Evolutionary conservation across 2,329 filamentous ascomycete genomes (phyloP).

Genomic region (Didymellaceae sp.): DNA sequence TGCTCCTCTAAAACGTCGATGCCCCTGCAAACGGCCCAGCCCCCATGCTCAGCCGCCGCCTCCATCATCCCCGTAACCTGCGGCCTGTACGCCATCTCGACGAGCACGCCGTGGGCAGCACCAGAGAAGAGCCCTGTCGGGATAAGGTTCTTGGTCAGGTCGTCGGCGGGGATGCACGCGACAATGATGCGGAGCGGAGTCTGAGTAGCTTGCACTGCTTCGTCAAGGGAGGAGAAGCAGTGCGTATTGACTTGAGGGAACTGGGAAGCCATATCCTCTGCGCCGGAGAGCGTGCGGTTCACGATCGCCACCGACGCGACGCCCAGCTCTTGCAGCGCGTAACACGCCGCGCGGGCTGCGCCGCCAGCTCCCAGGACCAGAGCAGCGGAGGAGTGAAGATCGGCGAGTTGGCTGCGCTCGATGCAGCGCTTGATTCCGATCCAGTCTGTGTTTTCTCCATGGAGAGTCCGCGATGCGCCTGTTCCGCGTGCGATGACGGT

Average conservation of each 20-base stretch:
- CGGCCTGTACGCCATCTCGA: constrained; percentile 11
- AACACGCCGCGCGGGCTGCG: constrained; percentile 6
- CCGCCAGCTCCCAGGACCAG: constrained; percentile 10
- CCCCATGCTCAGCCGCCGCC: neutral
- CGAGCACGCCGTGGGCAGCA: neutral
- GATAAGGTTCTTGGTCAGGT: neutral
- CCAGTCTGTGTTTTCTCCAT: constrained; percentile 12
- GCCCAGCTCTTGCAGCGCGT: neutral
- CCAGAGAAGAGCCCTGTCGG: neutral
- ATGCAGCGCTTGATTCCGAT: constrained; percentile 3
- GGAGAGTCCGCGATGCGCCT: neutral
- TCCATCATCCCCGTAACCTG: constrained; percentile 8
- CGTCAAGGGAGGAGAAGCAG: neutral
- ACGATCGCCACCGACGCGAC: constrained; percentile 1
- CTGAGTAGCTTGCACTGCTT: neutral
- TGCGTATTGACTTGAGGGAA: neutral
- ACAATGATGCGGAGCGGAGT: neutral
- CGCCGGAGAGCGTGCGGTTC: constrained; percentile 1
- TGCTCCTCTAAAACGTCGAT: constrained; percentile 5
- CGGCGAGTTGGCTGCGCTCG: neutral
- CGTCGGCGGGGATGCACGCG: constrained; percentile 1
- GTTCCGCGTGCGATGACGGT: constrained; percentile 1
- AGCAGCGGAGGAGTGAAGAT: neutral
- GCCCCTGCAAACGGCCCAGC: constrained; percentile 3
- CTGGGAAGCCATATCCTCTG: neutral